phyloP scores from a whole-genome alignment of 495 filamentous ascomycete genomes.

The Hypoxylon rickii region DNA sequence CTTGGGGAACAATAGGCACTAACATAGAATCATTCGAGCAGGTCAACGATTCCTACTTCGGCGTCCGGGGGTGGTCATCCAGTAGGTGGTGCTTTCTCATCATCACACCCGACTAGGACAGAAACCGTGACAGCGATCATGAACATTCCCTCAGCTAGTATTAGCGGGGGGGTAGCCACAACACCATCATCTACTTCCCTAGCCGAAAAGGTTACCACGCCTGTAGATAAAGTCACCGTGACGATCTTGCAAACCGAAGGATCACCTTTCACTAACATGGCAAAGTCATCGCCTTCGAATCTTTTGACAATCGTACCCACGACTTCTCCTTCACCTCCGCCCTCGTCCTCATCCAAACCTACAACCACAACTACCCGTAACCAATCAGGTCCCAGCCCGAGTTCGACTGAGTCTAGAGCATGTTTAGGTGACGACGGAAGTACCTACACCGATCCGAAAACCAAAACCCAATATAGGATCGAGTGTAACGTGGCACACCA shows the following conservation, averaged over 20 bases:
- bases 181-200: not conserved
- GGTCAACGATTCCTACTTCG: not conserved
- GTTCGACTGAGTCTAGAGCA: not conserved
- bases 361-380: not conserved
- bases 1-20: no score
- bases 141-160: not conserved
- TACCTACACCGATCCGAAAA: slow-evolving; percentile 30
- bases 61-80: not conserved
- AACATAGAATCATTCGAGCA: no score
- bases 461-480: slow-evolving; percentile 10
- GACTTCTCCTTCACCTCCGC: not conserved
- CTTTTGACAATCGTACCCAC: no score
- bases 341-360: not conserved
- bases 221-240: slow-evolving; percentile 3
- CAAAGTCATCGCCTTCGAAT: not conserved
- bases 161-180: not conserved
- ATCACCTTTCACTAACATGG: slow-evolving; percentile 5
- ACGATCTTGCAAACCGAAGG: not conserved
- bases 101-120: slow-evolving; percentile 1
- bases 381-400: not conserved
- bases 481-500: slow-evolving; percentile 27
- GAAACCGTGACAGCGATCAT: slow-evolving; percentile 2
- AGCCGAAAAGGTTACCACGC: not conserved
- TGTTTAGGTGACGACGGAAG: slow-evolving; percentile 25
- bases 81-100: slow-evolving; percentile 13